phyloP scores from a whole-genome alignment of 495 filamentous ascomycete genomes.

The Talaromyces trachyspermus region DNA sequence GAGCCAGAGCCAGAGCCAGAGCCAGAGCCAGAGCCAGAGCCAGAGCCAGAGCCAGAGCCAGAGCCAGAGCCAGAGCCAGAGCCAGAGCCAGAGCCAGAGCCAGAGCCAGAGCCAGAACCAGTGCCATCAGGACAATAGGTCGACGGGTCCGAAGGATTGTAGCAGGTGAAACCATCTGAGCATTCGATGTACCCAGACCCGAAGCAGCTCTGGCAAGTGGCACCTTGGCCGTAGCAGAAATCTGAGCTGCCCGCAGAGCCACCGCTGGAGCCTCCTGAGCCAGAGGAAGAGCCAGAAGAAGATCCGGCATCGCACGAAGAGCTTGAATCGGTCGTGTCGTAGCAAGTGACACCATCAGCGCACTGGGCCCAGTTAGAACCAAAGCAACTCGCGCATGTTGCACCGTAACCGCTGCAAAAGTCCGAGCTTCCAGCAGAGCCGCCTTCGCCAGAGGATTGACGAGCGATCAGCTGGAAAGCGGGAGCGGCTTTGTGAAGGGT shows the following conservation, averaged over 20 bases:
- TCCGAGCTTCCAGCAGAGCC: constrained; percentile 3
- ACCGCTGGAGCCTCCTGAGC: not conserved
- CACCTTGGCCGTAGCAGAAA: not conserved
- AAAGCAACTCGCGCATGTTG: constrained; percentile 2
- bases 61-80: not conserved
- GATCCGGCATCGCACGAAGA: not conserved
- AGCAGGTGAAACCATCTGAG: not conserved
- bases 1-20: not conserved
- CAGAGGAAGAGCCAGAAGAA: not conserved
- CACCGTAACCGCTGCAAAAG: not conserved
- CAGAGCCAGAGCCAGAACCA: not conserved
- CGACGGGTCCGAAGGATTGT: not conserved
- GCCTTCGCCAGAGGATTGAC: constrained; percentile 3
- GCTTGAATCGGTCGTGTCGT: not conserved
- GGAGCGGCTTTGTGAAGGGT: not conserved
- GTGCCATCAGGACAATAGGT: not conserved
- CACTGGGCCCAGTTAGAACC: constrained; percentile 1
- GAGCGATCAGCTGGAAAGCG: not conserved
- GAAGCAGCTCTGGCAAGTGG: not conserved
- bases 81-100: not conserved
- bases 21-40: not conserved
- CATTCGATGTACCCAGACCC: not conserved
- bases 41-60: not conserved
- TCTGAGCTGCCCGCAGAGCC: constrained; percentile 3
- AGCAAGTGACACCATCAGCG: not conserved